phyloP scores from a whole-genome alignment of 2,329 filamentous ascomycete species.

The Biscogniauxia sp. region DNA sequence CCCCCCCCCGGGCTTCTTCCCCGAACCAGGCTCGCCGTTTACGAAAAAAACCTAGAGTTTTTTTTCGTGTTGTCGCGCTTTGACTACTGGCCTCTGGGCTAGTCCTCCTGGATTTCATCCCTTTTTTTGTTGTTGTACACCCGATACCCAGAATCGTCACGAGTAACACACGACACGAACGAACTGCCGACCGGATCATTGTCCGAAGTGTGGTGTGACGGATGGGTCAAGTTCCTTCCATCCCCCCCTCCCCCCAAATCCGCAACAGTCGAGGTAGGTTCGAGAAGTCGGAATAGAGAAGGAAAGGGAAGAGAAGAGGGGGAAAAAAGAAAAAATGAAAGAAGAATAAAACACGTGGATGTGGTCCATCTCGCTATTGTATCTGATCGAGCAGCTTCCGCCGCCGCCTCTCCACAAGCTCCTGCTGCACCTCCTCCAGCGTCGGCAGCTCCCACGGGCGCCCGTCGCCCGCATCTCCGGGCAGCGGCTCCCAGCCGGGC shows the following conservation, averaged over 20 bases:
- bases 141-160: no score
- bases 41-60: background rate
- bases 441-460: constrained; percentile 80
- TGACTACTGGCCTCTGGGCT: background rate
- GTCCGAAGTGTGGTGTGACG: no score
- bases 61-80: background rate
- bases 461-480: constrained; percentile 83
- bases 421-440: constrained; percentile 88
- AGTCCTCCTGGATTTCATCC: no score
- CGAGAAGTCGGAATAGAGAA: background rate
- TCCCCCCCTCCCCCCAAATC: no score
- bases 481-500: constrained; percentile 78
- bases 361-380: constrained; percentile 19
- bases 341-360: constrained; percentile 29
- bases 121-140: no score
- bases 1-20: no score
- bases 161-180: no score
- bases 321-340: constrained; percentile 22
- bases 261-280: background rate
- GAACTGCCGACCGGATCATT: no score
- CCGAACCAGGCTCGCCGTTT: background rate
- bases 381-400: constrained; percentile 83
- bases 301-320: constrained; percentile 5
- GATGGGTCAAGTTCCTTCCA: no score
- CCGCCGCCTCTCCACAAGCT: constrained; percentile 82